Base-by-base conservation (phyloP, 768 basidiomycete genomes). In the Lanmaoa pseudosensibilis region DNA sequence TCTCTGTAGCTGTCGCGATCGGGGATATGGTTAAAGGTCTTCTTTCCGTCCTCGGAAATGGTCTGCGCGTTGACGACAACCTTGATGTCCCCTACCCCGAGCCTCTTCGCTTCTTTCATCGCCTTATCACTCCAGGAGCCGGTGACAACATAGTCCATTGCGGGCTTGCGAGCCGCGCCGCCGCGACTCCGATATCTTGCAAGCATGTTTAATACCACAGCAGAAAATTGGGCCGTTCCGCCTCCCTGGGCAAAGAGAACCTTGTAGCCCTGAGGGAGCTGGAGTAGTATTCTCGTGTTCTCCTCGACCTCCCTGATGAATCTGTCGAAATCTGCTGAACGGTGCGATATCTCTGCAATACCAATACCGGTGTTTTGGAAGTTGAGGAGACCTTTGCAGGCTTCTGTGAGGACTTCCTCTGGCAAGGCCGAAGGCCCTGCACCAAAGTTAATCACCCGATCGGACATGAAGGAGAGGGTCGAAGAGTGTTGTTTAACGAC, bases 201-300 rank as follows among this genome's bases (percentile, higher is more conserved):
- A 50, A 96, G 83, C 71, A 98, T 80, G 77, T 99, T 99, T 63
- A 95, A 78, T 4, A 96, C 90, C 61, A 92, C 85, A 30, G 92
- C 89, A 30, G 93, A 91, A 78, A 98, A 98, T 74, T 98, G 94
- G 27, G 79, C 84, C 1, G 90, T 87, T 15, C 93, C 97, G 32
- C 97, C 97, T 41, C 97, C 97, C 74, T 98, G 95, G 37, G 92
- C 84, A 78, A 98, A 95, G 36, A 99, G 82, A 65, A 99, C 82
- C 47, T 81, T 76, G 76, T 98, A 95, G 11, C 87, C 89, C 39
- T 82, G 69, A 10, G 97, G 96, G 34, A 99, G 85, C 16, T 80
- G 74, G 56, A 98, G 87, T 65, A 94, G 87, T 15, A 74, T 75
- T 55, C 93, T 85, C 58, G 94, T 83, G 67, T 84, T 83, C 37